Conservation (phyloP, 2,329 filamentous ascomycete genomes). For the Aspergillus alliaceus region DNA sequence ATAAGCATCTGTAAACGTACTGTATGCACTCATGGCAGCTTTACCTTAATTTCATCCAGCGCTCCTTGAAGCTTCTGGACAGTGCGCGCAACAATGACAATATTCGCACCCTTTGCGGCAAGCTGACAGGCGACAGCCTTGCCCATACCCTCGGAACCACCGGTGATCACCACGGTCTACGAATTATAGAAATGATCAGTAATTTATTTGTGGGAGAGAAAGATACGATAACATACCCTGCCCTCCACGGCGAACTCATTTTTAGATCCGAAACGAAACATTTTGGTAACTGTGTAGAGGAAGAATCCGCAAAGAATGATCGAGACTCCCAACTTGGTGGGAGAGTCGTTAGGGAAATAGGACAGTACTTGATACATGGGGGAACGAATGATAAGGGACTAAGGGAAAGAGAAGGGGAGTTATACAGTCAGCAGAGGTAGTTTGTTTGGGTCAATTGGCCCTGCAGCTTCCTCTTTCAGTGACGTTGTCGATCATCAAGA, state of each 20-base stretch:
- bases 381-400: slow-evolving; percentile 11
- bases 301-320: slow-evolving; percentile 33
- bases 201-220: neutral
- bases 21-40: neutral
- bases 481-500: neutral
- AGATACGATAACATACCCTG: slow-evolving; percentile 57
- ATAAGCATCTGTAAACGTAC: slow-evolving; percentile 16
- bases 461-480: slow-evolving; percentile 8
- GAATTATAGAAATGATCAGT: neutral
- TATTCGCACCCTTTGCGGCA: slow-evolving; percentile 77
- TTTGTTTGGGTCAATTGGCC: neutral
- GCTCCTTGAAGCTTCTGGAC: slow-evolving; percentile 71
- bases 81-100: slow-evolving; percentile 82
- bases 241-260: slow-evolving; percentile 84
- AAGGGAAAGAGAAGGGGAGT: slow-evolving; percentile 7
- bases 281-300: slow-evolving; percentile 35
- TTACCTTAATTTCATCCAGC: slow-evolving; percentile 64
- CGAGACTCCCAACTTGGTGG: slow-evolving; percentile 29
- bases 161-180: slow-evolving; percentile 85
- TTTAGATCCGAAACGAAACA: slow-evolving; percentile 47
- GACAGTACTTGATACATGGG: slow-evolving; percentile 24
- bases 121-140: slow-evolving; percentile 72
- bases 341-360: slow-evolving; percentile 23
- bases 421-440: neutral
- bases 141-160: slow-evolving; percentile 91